phyloP scores from a whole-genome alignment of 345 rosid genomes.

The Aurinia saxatilis region DNA sequence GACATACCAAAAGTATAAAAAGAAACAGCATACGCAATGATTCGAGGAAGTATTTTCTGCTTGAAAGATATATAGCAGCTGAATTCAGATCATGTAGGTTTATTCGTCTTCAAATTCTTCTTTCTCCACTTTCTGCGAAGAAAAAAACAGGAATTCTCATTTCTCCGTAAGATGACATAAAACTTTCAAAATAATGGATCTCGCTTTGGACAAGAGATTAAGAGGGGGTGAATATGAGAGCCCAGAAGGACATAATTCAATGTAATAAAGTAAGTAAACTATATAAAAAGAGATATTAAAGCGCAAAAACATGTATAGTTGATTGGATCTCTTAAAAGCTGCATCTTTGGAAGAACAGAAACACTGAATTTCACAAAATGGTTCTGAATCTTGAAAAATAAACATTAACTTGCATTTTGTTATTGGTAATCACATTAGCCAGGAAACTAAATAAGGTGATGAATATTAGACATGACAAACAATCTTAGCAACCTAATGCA shows the following conservation, averaged over 20 bases:
- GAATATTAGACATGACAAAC: not conserved
- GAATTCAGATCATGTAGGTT: conserved; percentile 11
- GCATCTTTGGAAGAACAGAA: too few species aligned
- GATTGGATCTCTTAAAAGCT: too few species aligned
- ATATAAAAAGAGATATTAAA: not conserved
- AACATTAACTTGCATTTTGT: not conserved
- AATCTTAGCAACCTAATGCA: too few species aligned
- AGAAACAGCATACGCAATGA: not conserved
- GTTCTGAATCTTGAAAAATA: not conserved
- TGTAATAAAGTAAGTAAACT: not conserved
- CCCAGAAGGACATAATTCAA: not conserved
- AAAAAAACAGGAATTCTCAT: not conserved
- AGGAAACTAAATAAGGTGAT: not conserved
- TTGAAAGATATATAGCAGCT: not conserved
- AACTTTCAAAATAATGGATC: not conserved
- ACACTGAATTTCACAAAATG: not conserved
- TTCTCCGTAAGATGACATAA: not conserved
- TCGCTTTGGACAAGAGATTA: not conserved
- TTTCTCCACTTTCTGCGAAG: conserved; percentile 21
- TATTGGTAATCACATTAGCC: not conserved
- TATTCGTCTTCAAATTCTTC: conserved; percentile 25
- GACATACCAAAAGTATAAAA: conserved; percentile 9
- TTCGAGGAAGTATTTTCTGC: conserved; percentile 9
- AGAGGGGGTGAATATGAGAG: not conserved
- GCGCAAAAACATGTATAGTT: not conserved